phyloP scores from a whole-genome alignment of 140 eudicot species.

The Senecio squalidus region DNA sequence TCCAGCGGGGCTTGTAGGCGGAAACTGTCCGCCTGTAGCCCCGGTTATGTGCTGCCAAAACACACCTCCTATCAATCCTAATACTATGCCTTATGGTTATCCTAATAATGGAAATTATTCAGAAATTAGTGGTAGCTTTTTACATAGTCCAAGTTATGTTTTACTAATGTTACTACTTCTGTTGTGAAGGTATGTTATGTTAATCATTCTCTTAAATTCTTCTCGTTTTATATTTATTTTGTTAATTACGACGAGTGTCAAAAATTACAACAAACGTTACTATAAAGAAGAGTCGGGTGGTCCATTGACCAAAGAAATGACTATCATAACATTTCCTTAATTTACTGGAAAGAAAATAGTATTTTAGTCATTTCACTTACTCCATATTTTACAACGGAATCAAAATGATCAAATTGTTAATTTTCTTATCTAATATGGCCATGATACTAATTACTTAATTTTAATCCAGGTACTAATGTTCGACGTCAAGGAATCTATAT shows the following conservation, averaged over 20 bases:
- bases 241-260: too few species aligned
- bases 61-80: slow-evolving; percentile 31
- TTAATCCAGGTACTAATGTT: background rate
- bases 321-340: too few species aligned
- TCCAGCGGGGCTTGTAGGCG: slow-evolving; percentile 5
- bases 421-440: background rate
- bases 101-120: slow-evolving; percentile 34
- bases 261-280: too few species aligned
- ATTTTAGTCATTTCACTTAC: too few species aligned
- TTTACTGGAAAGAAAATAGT: too few species aligned
- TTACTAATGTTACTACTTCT: slow-evolving; percentile 12
- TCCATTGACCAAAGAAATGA: too few species aligned
- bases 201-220: too few species aligned
- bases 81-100: slow-evolving; percentile 32
- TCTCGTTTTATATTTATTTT: too few species aligned
- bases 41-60: slow-evolving; percentile 39
- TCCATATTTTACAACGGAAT: background rate
- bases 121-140: slow-evolving; percentile 15
- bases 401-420: background rate
- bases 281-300: too few species aligned
- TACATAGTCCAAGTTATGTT: background rate
- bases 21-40: slow-evolving; percentile 40
- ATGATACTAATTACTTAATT: background rate
- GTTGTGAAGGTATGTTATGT: too few species aligned
- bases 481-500: background rate